Conservation (phyloP, 192 early-diverging fungal species). For the Podila epicladia region DNA sequence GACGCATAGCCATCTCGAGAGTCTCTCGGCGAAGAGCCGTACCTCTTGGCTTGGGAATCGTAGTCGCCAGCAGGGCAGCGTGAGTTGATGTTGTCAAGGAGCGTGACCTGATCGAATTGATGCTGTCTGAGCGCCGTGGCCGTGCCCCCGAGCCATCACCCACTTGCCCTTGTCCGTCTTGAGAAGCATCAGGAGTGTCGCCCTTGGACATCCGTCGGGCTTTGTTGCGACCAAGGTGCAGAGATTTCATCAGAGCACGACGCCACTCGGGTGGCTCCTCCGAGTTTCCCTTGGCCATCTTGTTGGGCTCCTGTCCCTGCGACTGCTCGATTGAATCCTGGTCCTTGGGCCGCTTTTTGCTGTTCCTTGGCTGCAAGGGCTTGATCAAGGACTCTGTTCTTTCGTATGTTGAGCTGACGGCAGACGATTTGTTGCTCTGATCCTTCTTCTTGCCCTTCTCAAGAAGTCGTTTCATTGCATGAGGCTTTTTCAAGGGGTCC, state of each 20-base stretch:
- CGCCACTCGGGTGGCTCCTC: constrained; percentile 30
- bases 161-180: neutral
- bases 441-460: constrained; percentile 5
- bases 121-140: constrained; percentile 6
- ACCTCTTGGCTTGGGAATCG: constrained; percentile 14
- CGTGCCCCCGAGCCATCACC: neutral
- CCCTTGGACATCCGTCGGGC: neutral
- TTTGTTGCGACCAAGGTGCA: constrained; percentile 27
- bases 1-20: constrained; percentile 45
- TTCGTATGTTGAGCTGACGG: neutral
- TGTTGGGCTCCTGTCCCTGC: constrained; percentile 16
- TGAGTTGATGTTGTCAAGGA: constrained; percentile 34
- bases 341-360: constrained; percentile 38
- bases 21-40: constrained; percentile 37
- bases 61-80: constrained; percentile 25
- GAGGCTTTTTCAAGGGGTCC: neutral
- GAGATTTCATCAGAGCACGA: constrained; percentile 28
- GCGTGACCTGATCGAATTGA: constrained; percentile 17
- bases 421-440: neutral
- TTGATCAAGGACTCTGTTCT: neutral
- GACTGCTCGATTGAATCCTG: constrained; percentile 38
- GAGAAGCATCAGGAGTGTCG: neutral
- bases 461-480: constrained; percentile 32
- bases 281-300: constrained; percentile 30
- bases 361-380: constrained; percentile 1